These are phyloP conservation scores for Basipetospora chlamydospora DNA, from an alignment of 2,329 filamentous ascomycete species.

Conservation along the genomic window DNA sequence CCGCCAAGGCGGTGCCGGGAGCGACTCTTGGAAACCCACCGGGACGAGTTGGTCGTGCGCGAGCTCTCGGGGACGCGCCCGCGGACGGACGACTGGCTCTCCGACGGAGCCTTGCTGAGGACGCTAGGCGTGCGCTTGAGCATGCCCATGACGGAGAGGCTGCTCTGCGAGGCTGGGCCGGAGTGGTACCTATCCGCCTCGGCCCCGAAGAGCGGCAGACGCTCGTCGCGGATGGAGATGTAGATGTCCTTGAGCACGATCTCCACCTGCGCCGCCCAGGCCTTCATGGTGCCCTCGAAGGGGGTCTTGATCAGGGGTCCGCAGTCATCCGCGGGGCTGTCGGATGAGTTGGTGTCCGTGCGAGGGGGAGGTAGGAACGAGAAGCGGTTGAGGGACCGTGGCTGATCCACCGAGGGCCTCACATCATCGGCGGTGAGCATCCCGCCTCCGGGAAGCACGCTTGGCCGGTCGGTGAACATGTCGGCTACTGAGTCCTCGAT, in stretches of 20 bases:
- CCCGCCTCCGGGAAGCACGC: conserved; percentile 31
- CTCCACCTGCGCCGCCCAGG: conserved; percentile 84
- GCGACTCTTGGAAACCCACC: conserved; percentile 77
- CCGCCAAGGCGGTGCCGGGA: conserved; percentile 58
- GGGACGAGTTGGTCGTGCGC: conserved; percentile 37
- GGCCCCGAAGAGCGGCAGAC: conserved; percentile 73
- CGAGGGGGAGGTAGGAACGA: conserved; percentile 37
- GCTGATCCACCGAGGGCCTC: conserved; percentile 20
- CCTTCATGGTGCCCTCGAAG: conserved; percentile 59
- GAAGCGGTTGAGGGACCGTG: conserved; percentile 25
- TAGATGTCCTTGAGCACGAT: conserved; percentile 87
- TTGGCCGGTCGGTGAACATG: conserved; percentile 41
- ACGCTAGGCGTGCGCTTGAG: conserved; percentile 81
- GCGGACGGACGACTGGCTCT: conserved; percentile 53
- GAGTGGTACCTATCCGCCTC: conserved; percentile 27
- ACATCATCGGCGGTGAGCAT: conserved; percentile 19
- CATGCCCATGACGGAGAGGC: conserved; percentile 60
- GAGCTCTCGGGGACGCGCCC: conserved; percentile 52
- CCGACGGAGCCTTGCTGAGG: conserved; percentile 84
- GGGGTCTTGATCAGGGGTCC: conserved; percentile 66
- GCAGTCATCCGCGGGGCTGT: conserved; percentile 29
- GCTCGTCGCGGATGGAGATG: conserved; percentile 71
- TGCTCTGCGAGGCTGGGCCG: conserved; percentile 35
- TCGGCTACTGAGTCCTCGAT: conserved; percentile 58
- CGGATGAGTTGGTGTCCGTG: conserved; percentile 21